Conservation (phyloP, 306 rosid genomes). For the Gleditsia sinensis region DNA sequence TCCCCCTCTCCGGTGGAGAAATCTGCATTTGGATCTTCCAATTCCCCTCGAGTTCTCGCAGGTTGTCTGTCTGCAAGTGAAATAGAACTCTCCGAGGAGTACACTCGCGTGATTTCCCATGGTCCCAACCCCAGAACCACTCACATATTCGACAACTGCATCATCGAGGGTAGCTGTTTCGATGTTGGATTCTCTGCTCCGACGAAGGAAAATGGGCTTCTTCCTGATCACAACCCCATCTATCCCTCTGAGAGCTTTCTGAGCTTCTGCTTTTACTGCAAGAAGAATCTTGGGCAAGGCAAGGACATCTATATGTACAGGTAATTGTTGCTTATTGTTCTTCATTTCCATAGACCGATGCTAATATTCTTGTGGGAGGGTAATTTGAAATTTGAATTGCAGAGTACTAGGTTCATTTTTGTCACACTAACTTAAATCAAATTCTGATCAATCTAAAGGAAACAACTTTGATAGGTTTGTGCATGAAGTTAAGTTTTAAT, state of each 20-base stretch:
- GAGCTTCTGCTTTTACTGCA: constrained; percentile 73
- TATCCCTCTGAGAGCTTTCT: constrained; percentile 60
- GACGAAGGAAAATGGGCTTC: constrained; percentile 28
- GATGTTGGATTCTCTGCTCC: constrained; percentile 40
- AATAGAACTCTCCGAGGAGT: constrained; percentile 78
- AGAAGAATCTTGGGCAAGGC: constrained; percentile 70
- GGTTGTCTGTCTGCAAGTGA: constrained; percentile 58
- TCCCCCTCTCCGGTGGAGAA: constrained; percentile 39
- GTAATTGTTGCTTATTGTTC: constrained; percentile 38
- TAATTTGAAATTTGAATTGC: constrained; percentile 1
- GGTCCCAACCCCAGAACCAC: constrained; percentile 80
- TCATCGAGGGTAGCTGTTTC: constrained; percentile 57
- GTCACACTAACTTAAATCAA: background rate
- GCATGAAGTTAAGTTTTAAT: background rate
- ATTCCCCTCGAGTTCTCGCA: constrained; percentile 36
- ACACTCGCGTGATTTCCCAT: constrained; percentile 69
- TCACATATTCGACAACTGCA: constrained; percentile 69
- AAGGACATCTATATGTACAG: constrained; percentile 95
- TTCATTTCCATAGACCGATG: background rate
- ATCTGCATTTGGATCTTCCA: constrained; percentile 36
- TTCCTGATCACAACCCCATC: constrained; percentile 17
- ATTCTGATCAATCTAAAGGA: constrained; percentile 14
- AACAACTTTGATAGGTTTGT: background rate
- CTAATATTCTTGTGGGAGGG: background rate
- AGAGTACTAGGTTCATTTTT: background rate